A percentile compares a stretch with the other conserved stretches of the same genome.
phyloP scores from a whole-genome alignment of 2,329 filamentous ascomycete species.

The Talaromyces verruculosus region DNA sequence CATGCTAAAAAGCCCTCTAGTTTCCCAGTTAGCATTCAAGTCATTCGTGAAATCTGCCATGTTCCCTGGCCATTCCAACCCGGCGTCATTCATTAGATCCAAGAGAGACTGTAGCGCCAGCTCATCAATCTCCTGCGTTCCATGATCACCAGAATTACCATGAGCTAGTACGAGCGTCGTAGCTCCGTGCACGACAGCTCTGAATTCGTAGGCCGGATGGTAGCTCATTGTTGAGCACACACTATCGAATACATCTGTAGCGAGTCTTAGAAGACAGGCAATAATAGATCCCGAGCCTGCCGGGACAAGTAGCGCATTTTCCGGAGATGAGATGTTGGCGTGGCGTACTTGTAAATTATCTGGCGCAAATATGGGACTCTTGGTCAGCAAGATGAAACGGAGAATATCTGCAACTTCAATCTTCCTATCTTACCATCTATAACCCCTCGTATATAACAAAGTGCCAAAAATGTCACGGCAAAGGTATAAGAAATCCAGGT shows the following conservation, averaged over 20 bases:
- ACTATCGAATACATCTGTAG: conserved; percentile 22
- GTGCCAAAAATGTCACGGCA: conserved; percentile 22
- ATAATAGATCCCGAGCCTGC: conserved; percentile 17
- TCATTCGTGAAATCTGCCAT: conserved; percentile 20
- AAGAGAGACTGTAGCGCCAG: conserved; percentile 22
- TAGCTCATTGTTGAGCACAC: conserved; percentile 21
- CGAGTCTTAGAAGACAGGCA: conserved; percentile 21
- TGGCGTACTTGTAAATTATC: conserved; percentile 12
- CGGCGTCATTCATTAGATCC: conserved; percentile 24
- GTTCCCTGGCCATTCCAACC: conserved; percentile 24
- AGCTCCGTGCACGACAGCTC: conserved; percentile 23
- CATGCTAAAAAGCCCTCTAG: background rate
- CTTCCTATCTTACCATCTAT: conserved; percentile 21
- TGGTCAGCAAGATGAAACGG: background rate
- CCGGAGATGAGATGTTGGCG: background rate
- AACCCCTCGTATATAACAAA: conserved; percentile 23
- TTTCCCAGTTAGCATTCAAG: conserved; percentile 1
- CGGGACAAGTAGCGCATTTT: background rate
- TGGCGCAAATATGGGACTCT: background rate
- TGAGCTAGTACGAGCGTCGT: conserved; percentile 18
- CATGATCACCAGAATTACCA: background rate
- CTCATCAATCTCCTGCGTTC: conserved; percentile 18
- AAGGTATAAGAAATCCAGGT: conserved; percentile 25
- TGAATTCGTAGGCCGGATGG: conserved; percentile 23
- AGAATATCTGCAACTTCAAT: background rate